Evolutionary conservation across 2,329 filamentous ascomycete species (phyloP).

Genomic region (Scopulariopsis brevicaulis): DNA sequence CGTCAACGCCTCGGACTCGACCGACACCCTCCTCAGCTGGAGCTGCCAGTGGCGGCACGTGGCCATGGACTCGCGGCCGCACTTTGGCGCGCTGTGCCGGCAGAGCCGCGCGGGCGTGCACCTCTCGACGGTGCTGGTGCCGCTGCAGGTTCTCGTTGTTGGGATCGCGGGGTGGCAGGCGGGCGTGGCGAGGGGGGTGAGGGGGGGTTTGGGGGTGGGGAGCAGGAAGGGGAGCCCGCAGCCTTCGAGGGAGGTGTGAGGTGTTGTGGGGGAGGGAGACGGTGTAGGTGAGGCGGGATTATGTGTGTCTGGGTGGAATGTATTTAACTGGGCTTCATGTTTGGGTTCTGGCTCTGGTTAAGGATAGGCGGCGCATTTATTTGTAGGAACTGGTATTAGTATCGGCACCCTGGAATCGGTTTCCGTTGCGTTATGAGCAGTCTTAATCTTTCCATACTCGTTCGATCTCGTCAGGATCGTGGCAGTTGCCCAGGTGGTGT

Average conservation of each 20-base stretch:
- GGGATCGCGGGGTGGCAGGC: constrained; percentile 27
- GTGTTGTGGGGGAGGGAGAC: not conserved
- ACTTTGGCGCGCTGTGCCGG: constrained; percentile 44
- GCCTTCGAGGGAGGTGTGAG: not conserved
- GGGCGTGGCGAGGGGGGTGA: not conserved
- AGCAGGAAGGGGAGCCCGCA: not conserved
- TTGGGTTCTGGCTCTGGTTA: not conserved
- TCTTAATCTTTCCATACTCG: not conserved
- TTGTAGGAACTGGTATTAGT: not conserved
- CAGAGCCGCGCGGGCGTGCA: constrained; percentile 43
- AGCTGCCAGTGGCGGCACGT: constrained; percentile 47
- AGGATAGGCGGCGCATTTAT: not conserved
- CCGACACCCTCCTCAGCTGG: constrained; percentile 49
- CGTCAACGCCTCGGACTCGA: constrained; percentile 37
- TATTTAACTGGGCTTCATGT: not conserved
- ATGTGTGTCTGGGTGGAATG: not conserved
- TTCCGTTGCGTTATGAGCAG: not conserved
- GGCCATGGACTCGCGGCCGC: constrained; percentile 37
- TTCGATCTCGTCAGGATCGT: too few species aligned
- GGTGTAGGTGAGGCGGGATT: not conserved
- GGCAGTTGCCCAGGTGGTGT: too few species aligned
- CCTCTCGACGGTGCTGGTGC: constrained; percentile 43
- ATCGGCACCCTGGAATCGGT: not conserved
- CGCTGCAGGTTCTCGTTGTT: constrained; percentile 39
- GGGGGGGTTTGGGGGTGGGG: not conserved